Percentiles rank a stretch among this genome's conserved stretches.
phyloP scores from a whole-genome alignment of 202 grass and related monocot species.

The Digitaria exilis region DNA sequence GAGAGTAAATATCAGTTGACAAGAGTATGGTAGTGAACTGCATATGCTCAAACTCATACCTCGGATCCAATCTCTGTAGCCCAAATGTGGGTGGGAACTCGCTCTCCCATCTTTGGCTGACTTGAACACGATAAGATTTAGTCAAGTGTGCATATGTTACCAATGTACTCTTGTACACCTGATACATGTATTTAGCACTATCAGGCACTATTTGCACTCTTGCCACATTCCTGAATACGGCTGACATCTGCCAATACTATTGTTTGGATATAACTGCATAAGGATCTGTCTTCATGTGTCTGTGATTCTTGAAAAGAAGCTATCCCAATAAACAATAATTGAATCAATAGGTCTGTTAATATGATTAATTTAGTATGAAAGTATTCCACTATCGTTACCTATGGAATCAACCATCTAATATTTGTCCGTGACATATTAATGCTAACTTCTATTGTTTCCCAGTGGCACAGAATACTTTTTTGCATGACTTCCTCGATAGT shows the following conservation, averaged over 20 bases:
- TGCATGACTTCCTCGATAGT: constrained; percentile 93
- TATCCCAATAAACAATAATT: constrained; percentile 21
- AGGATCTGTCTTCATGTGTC: not conserved
- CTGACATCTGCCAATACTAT: not conserved
- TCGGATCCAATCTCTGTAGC: not conserved
- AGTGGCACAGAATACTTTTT: constrained; percentile 76
- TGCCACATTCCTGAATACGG: not conserved
- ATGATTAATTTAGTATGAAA: constrained; percentile 8
- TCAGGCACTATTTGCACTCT: constrained; percentile 1
- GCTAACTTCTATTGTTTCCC: constrained; percentile 25
- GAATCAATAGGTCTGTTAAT: not conserved
- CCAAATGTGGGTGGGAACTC: too few relatives aligned
- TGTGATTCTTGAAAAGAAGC: not conserved
- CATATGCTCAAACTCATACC: not conserved
- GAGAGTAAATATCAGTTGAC: not conserved
- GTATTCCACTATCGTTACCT: constrained; percentile 13
- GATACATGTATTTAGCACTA: not conserved
- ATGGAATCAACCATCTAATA: not conserved
- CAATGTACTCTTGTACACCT: not conserved
- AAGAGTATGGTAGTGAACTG: constrained; percentile 5
- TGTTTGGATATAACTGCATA: constrained; percentile 1
- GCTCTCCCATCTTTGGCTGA: too few relatives aligned
- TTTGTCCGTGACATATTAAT: constrained; percentile 29
- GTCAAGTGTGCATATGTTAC: too few relatives aligned
- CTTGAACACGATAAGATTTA: too few relatives aligned